Conservation (phyloP, 2,329 filamentous ascomycete genomes). For the Zasmidium cellare region DNA sequence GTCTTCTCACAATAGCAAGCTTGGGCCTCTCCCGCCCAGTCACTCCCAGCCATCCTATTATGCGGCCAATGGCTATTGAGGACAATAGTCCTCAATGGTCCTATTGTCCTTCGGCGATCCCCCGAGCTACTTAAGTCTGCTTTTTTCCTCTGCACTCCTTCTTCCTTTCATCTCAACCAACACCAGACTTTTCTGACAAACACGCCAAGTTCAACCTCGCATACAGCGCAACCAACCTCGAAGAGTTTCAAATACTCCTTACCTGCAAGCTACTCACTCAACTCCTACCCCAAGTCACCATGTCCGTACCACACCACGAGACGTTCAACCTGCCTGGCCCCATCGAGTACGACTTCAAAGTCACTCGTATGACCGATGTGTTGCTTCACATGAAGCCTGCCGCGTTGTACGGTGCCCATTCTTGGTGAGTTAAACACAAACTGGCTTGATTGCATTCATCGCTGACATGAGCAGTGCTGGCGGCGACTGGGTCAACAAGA, state of each 20-base stretch:
- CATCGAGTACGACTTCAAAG: neutral
- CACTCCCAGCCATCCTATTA: neutral
- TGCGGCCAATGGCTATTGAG: neutral
- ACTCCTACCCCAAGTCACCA: neutral
- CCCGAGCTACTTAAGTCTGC: neutral
- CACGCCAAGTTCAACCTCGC: neutral
- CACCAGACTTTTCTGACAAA: neutral
- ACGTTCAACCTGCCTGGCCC: too few species aligned
- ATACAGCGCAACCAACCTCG: neutral
- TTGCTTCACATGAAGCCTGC: too few species aligned
- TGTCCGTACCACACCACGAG: too few species aligned
- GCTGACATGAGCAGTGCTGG: too few species aligned
- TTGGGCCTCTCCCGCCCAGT: neutral
- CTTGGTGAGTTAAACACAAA: too few species aligned
- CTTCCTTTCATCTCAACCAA: neutral
- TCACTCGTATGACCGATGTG: neutral
- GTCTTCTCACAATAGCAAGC: constrained; percentile 6
- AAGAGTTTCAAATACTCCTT: constrained; percentile 2
- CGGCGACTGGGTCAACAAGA: too few species aligned
- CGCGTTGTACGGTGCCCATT: too few species aligned
- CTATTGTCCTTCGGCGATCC: neutral
- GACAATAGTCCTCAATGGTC: neutral
- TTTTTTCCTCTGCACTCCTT: neutral
- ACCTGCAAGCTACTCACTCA: neutral
- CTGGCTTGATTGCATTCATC: too few species aligned